Evolutionary conservation across 345 rosid genomes (phyloP).

Genomic region (Bruguiera parviflora): DNA sequence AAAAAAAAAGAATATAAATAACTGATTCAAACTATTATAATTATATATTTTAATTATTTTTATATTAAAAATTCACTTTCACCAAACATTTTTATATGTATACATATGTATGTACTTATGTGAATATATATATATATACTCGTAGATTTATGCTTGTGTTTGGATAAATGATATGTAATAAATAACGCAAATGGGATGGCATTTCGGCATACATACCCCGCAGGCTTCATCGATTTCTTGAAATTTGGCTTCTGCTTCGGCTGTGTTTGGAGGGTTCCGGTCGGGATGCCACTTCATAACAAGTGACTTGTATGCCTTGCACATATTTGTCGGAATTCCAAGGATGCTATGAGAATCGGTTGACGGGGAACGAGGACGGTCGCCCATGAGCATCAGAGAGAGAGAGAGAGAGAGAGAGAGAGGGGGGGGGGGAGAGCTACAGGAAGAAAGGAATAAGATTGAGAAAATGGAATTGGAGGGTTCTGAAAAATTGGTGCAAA

Average conservation of each 20-base stretch:
- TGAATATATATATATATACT: too few species aligned
- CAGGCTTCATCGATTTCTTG: constrained; percentile 19
- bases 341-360: constrained; percentile 37
- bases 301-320: constrained; percentile 62
- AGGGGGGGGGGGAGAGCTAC: background rate
- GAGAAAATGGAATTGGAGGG: background rate
- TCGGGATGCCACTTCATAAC: constrained; percentile 44
- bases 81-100: too few species aligned
- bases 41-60: too few species aligned
- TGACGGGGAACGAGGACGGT: constrained; percentile 34
- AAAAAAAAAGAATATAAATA: too few species aligned
- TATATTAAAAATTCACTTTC: too few species aligned
- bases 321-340: constrained; percentile 30
- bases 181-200: too few species aligned
- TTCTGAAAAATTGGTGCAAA: background rate
- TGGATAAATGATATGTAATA: background rate
- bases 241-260: constrained; percentile 23
- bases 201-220: constrained; percentile 13
- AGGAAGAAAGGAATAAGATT: background rate
- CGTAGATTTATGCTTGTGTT: background rate
- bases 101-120: too few species aligned
- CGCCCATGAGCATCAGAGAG: constrained; percentile 35
- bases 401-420: background rate
- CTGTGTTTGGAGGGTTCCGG: constrained; percentile 31
- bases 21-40: too few species aligned